phyloP scores from a whole-genome alignment of 495 filamentous ascomycete genomes.

The Bathelium albidoporum region DNA sequence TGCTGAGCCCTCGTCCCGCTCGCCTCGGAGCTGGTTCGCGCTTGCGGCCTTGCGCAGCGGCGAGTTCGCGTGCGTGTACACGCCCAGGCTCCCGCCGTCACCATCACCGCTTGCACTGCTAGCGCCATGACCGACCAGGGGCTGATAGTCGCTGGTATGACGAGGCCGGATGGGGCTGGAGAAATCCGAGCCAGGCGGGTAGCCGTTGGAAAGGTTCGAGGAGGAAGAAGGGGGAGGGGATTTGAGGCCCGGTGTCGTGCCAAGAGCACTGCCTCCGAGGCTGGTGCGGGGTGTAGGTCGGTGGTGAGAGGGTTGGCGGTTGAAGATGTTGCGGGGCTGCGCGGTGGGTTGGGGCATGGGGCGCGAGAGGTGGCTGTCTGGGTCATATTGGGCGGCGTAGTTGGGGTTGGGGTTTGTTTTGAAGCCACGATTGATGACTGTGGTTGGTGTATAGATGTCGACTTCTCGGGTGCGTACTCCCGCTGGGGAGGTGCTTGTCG shows the following conservation, averaged over 20 bases:
- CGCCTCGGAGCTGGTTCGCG: background rate
- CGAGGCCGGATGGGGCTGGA: background rate
- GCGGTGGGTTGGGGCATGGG: constrained; percentile 3
- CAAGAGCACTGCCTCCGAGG: background rate
- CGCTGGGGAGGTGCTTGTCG: constrained; percentile 21
- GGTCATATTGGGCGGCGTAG: constrained; percentile 69
- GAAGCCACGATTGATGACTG: constrained; percentile 71
- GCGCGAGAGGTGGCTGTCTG: constrained; percentile 41
- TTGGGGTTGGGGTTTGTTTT: constrained; percentile 79
- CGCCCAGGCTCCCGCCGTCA: constrained; percentile 70
- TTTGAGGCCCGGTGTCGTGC: background rate
- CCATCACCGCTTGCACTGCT: constrained; percentile 21
- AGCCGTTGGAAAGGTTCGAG: constrained; percentile 15
- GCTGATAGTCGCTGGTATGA: background rate
- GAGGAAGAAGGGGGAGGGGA: constrained; percentile 9
- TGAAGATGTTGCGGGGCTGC: constrained; percentile 1
- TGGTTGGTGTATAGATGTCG: constrained; percentile 64
- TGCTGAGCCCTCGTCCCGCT: background rate
- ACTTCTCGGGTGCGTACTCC: constrained; percentile 38
- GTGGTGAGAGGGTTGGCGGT: background rate
- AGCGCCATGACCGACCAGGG: background rate
- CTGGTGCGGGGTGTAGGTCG: constrained; percentile 5
- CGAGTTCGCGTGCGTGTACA: constrained; percentile 71
- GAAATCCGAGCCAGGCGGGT: background rate
- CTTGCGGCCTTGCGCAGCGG: constrained; percentile 58